Conservation (phyloP, 805 yeast species). For the Groenewaldozyma tartarivorans region DNA sequence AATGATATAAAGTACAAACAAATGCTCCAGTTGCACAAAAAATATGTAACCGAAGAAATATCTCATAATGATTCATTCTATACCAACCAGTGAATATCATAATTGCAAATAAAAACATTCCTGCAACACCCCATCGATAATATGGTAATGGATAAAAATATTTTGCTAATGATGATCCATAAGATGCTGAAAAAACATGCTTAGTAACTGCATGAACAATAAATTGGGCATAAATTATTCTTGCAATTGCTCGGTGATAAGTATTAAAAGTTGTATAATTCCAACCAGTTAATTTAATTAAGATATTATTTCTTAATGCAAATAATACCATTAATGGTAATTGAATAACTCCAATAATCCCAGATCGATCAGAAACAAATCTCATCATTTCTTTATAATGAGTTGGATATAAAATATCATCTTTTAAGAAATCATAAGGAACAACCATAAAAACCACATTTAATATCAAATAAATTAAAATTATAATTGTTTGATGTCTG, state of each 20-base stretch:
- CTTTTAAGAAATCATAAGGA: constrained; percentile 25
- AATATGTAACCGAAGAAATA: constrained; percentile 48
- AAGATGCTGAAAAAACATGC: constrained; percentile 32
- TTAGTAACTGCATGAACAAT: constrained; percentile 43
- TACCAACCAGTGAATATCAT: constrained; percentile 38
- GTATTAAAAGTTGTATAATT: constrained; percentile 43
- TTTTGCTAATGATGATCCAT: constrained; percentile 24
- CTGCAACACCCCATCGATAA: constrained; percentile 28
- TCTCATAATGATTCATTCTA: constrained; percentile 48
- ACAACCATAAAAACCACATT: constrained; percentile 23
- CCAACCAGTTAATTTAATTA: constrained; percentile 55
- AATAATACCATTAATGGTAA: constrained; percentile 46
- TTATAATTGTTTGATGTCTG: constrained; percentile 39
- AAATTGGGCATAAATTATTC: constrained; percentile 34
- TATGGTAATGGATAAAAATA: constrained; percentile 28
- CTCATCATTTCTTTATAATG: constrained; percentile 31
- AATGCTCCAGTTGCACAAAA: constrained; percentile 46
- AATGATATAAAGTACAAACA: constrained; percentile 50
- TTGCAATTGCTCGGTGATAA: constrained; percentile 49
- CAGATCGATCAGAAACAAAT: constrained; percentile 45
- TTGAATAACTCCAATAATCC: constrained; percentile 38
- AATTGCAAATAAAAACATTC: constrained; percentile 26
- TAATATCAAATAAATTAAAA: constrained; percentile 32
- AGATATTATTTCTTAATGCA: constrained; percentile 54
- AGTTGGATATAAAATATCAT: constrained; percentile 30